Evolutionary conservation across 2,329 filamentous ascomycete genomes (phyloP).

Genomic region (Coniochaeta pulveracea): DNA sequence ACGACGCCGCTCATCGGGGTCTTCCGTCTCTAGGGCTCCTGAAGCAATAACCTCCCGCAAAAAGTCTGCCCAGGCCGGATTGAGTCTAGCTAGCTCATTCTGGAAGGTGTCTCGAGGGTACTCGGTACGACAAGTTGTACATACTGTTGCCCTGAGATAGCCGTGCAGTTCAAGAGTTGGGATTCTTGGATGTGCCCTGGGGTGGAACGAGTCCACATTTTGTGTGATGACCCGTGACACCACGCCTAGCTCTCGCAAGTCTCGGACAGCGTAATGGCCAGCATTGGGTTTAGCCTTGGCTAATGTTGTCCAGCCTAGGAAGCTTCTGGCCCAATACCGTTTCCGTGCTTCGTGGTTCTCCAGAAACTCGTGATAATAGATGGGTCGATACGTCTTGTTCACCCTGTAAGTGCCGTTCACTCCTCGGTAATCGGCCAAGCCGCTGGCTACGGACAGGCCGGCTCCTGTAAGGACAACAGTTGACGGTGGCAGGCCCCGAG

Average conservation of each 20-base stretch:
- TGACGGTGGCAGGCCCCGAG: slow-evolving; percentile 31
- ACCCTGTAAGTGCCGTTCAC: slow-evolving; percentile 83
- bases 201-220: slow-evolving; percentile 94
- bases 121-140: slow-evolving; percentile 64
- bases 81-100: slow-evolving; percentile 60
- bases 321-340: slow-evolving; percentile 91
- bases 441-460: slow-evolving; percentile 86
- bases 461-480: slow-evolving; percentile 60
- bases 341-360: slow-evolving; percentile 74
- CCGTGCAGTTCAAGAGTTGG: slow-evolving; percentile 83
- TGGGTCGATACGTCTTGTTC: slow-evolving; percentile 82
- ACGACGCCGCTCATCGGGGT: slow-evolving; percentile 55
- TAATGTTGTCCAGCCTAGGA: slow-evolving; percentile 81
- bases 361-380: slow-evolving; percentile 87
- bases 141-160: slow-evolving; percentile 72
- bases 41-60: slow-evolving; percentile 58
- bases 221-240: slow-evolving; percentile 78
- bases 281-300: slow-evolving; percentile 68
- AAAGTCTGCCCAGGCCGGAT: slow-evolving; percentile 77
- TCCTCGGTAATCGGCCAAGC: slow-evolving; percentile 86
- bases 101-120: slow-evolving; percentile 68
- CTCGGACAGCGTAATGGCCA: slow-evolving; percentile 65
- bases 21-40: slow-evolving; percentile 68
- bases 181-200: slow-evolving; percentile 59
- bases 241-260: slow-evolving; percentile 60